Evolutionary conservation across 495 filamentous ascomycete species (phyloP), one percentile per base, ranked within the genome.

Genomic region (Aspergillus diversus): DNA sequence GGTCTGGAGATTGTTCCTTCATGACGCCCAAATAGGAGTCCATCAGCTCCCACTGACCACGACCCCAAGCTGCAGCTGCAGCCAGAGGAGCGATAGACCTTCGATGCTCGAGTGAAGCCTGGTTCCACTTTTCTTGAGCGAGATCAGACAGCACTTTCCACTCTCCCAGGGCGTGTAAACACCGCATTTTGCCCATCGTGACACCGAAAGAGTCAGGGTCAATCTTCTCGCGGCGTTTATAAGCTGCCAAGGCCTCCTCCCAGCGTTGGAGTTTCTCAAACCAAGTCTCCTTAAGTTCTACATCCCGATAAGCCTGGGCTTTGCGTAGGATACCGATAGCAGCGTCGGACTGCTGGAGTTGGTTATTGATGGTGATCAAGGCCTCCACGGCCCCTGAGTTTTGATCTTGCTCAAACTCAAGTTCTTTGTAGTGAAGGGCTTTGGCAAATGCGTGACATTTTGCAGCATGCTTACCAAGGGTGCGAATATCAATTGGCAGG

Each of bases 141-240:
- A 99, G 83, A 47, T 86, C 82, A 9, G 94, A 93, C 9, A 99
- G 81, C 12, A 91, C 85, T 65, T 97, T 96, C 93, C 94, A 99
- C 73, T 99, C 95, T 47, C 95, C 96, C 35, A 99, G 84, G 34
- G 95, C 95, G 70, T 99, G 96, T 46, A 97, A 78, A 84, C 95
- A 99, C 16, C 96, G 89, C 95, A 99, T 99, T 76, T 99, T 98
- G 63, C 95, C 95, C 92, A 98, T 97, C 5, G 94, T 94, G 37
- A 97, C 88, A 57, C 97, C 93, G 63, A 98, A 90, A 0, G 90
- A 90, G 6, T 84, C 79, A 4, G 87, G 84, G 52, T 96, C 91
- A 8, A 88, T 84, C 59, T 74, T 78, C 65, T 92, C 89, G 16
- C 92, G 88, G 62, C 90, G 87, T 63, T 92, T 88, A 66, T 98